Evolutionary conservation across 2,329 filamentous ascomycete species (phyloP).

Genomic region (Chaetomiaceae sp.): DNA sequence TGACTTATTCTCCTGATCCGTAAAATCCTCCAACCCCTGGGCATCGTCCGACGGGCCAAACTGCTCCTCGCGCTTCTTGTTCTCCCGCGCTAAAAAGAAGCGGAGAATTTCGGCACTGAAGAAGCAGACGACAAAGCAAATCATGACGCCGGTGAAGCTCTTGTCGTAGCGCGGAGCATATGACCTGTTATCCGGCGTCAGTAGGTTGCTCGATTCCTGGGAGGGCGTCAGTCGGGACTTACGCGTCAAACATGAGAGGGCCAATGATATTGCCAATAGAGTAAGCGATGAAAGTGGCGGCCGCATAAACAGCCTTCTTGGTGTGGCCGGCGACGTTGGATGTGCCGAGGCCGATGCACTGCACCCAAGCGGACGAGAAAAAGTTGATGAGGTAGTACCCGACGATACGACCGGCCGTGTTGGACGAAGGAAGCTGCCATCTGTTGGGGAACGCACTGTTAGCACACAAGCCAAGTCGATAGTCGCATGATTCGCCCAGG

Average conservation of each 20-base stretch:
- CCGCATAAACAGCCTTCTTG: conserved; percentile 32
- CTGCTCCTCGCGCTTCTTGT: conserved; percentile 29
- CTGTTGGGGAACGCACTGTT: not conserved
- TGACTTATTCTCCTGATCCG: conserved; percentile 33
- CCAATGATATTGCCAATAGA: conserved; percentile 35
- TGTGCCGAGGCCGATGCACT: conserved; percentile 32
- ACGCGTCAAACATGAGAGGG: conserved; percentile 33
- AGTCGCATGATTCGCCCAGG: too few relatives aligned
- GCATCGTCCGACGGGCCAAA: conserved; percentile 31
- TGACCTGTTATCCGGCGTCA: not conserved
- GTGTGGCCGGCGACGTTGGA: conserved; percentile 34
- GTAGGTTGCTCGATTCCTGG: not conserved
- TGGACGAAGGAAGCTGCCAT: conserved; percentile 27
- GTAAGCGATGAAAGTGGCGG: conserved; percentile 33
- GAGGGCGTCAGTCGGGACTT: not conserved
- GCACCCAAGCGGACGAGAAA: conserved; percentile 31
- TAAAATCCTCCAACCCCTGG: conserved; percentile 39
- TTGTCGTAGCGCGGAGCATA: conserved; percentile 32
- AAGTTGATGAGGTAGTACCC: conserved; percentile 32
- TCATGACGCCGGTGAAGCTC: conserved; percentile 29
- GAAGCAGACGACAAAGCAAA: conserved; percentile 31
- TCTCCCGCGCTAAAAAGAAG: conserved; percentile 28
- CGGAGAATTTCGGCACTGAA: conserved; percentile 30
- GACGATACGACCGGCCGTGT: conserved; percentile 26
- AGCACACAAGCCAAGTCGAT: not conserved